Evolutionary conservation across 192 early-diverging fungal species (phyloP), one percentile per base, ranked within the genome.

Genomic region (Dimargaris xerosporica): DNA sequence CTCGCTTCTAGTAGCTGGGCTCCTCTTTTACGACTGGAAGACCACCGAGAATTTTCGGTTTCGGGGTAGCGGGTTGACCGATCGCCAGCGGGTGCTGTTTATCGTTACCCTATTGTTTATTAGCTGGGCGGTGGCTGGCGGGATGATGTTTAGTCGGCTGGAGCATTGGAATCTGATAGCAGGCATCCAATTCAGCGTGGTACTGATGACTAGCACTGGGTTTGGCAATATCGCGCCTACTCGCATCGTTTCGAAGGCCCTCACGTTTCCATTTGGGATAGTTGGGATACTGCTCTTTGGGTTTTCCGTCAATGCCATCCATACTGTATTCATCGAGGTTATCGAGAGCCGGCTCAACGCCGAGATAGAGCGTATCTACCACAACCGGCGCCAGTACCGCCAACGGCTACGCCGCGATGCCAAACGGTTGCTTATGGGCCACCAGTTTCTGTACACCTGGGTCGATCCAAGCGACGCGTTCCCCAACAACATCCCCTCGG

Each of bases 41-140:
- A 39, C 19, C 43, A 60, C 43, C 43, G 34, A 41, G 21, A 41
- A 60, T 21, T 60, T 60, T 34, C 58, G 42, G n/a, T 39, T 25
- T 39, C 43, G 58, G 17, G 58, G 58, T 19, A 60, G 58, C n/a
- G 58, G 58, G 23, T 26, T 60, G 10, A 60, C 58, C 31, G 58
- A 60, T n/a, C 34, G n/a, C 6, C 58, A 60, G 19, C 58, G 58
- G n/a, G 58, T 60, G 13, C 26, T 60, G 19, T 60, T 60, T 44
- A 16, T 60, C 25, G 26, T 60, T 41, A 41, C n/a, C 16, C 16
- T 41, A 5, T 44, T 34, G 42, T 43, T 60, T 43, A 25, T 44
- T 17, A 44, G 17, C 58, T 60, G 58, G 58, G n/a, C 42, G 19
- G 31, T 60, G 5, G 41, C 26, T 11, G 34, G 58, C 0, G 58